Evolutionary conservation across 352 stramenopile genomes (phyloP), one percentile per base, ranked within the genome.

Genomic region (Phytophthora meadii): DNA sequence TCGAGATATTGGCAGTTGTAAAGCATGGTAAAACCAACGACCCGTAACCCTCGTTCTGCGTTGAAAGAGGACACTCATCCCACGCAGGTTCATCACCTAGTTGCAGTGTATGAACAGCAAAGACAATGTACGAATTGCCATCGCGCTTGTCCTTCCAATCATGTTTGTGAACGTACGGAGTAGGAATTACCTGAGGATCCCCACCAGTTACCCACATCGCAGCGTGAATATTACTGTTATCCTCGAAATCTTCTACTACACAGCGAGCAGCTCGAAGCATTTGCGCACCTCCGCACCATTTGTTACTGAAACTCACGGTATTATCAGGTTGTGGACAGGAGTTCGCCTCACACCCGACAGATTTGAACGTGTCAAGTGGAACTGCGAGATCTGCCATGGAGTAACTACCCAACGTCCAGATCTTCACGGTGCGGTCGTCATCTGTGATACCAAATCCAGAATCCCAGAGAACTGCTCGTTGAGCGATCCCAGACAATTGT

Each of bases 391-490:
- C 36, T 9, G 51, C 42, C 46, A 75, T 68, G 15, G 55, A 51
- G n/a, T 55, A 41, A 2, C 24, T 45, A 14, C 19, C 30, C 1
- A 71, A 44, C 24, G 66, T 61, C 41, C 51, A 70, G 14, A 74
- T 67, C 34, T 70, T 53, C 46, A 71, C 65, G 1, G 49, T 25
- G 0, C 1, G 0, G 9, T 56, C 48, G 36, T 54, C 22, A 3
- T 53, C 15, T 5, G 61, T 28, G 7, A 67, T 2, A 0, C 28
- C 66, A 17, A 67, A 74, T 5, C 66, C 67, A 3, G 54, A 54
- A 47, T 74, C 67, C 61, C 67, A 74, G 5, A 74, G 36, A 12
- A 74, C n/a, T 1, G 61, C 62, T 25, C 68, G 68, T 41, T 75
- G 68, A 5, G 47, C 56, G 34, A 72, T 53, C 1, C 61, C 63